These are phyloP conservation scores for Endocalyx cinctus DNA, from an alignment of 2,329 filamentous ascomycete genomes.

Conservation along the genomic window DNA sequence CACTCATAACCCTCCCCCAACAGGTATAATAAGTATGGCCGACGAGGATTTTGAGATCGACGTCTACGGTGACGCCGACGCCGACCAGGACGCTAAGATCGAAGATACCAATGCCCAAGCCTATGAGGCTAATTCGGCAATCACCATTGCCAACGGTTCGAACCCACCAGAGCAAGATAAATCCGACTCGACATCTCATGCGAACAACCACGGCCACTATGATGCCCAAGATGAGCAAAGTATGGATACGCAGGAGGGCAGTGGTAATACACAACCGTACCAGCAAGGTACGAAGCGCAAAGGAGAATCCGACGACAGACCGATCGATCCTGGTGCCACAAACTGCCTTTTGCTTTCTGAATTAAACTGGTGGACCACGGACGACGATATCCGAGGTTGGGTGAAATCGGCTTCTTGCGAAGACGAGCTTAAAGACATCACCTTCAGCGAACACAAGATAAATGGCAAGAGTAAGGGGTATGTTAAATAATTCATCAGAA, in stretches of 20 bases:
- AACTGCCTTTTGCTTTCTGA: slow-evolving; percentile 82
- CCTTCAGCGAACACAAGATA: slow-evolving; percentile 97
- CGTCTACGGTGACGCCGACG: slow-evolving; percentile 59
- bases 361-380: slow-evolving; percentile 93
- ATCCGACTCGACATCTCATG: slow-evolving; percentile 21
- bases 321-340: slow-evolving; percentile 56
- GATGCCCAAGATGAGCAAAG: slow-evolving; percentile 29
- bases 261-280: slow-evolving; percentile 26
- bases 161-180: slow-evolving; percentile 16
- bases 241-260: slow-evolving; percentile 24
- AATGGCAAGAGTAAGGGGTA: slow-evolving; percentile 99
- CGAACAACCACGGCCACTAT: slow-evolving; percentile 37
- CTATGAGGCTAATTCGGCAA: slow-evolving; percentile 32
- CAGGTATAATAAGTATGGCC: slow-evolving; percentile 58
- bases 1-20: no score
- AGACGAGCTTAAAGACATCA: slow-evolving; percentile 82
- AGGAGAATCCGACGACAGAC: slow-evolving; percentile 53
- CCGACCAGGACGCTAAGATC: slow-evolving; percentile 34
- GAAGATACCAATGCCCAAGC: slow-evolving; percentile 35
- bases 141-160: slow-evolving; percentile 35
- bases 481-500: slow-evolving; percentile 22
- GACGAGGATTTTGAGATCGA: slow-evolving; percentile 71
- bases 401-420: slow-evolving; percentile 74
- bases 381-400: slow-evolving; percentile 92
- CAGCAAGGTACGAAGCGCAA: slow-evolving; percentile 59